Conservation (phyloP, 306 rosid species). For the Benincasa hispida region DNA sequence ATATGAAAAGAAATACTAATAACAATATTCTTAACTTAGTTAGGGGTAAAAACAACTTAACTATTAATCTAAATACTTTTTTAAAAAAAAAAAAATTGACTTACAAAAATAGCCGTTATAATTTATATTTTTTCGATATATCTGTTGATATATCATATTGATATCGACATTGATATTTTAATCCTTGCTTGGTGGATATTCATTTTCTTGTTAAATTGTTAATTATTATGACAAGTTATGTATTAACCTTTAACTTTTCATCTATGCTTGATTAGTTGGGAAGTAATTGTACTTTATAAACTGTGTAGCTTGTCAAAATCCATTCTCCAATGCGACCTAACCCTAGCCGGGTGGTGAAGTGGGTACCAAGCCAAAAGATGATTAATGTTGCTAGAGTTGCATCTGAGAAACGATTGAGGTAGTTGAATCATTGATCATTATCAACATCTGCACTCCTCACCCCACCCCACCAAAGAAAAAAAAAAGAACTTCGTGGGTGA, state of each 20-base stretch:
- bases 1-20: too few relatives aligned
- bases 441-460: background rate
- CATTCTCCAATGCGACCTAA: constrained; percentile 95
- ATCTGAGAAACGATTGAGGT: constrained; percentile 73
- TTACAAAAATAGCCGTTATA: too few relatives aligned
- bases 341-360: constrained; percentile 69
- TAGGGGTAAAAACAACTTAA: too few relatives aligned
- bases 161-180: too few relatives aligned
- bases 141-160: too few relatives aligned
- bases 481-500: background rate
- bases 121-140: too few relatives aligned
- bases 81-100: too few relatives aligned
- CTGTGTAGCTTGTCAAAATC: constrained; percentile 74
- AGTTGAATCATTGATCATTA: constrained; percentile 6
- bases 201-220: background rate
- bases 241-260: background rate
- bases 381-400: constrained; percentile 63
- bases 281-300: constrained; percentile 9
- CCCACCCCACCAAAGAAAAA: background rate
- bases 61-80: too few relatives aligned
- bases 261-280: background rate
- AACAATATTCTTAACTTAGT: too few relatives aligned
- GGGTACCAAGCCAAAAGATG: constrained; percentile 56
- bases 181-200: background rate
- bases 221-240: background rate